phyloP scores from a whole-genome alignment of 768 basidiomycete genomes.

The Pseudohyphozyma bogoriensis region DNA sequence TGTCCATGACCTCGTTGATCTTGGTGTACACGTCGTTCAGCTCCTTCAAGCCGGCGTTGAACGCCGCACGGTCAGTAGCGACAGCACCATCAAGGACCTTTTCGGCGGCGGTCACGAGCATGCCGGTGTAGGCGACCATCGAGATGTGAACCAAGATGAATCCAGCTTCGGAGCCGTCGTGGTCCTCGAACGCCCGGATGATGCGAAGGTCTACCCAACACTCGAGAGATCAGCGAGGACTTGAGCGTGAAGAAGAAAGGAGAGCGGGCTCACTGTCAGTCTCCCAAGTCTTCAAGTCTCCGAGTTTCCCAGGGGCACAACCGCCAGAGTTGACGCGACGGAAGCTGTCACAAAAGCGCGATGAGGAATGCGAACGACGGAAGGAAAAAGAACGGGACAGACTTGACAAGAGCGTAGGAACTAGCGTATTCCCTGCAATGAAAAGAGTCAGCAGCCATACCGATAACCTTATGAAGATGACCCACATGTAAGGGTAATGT shows the following conservation, averaged over 20 bases:
- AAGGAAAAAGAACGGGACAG: no score
- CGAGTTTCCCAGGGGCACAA: neutral
- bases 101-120: constrained; percentile 32
- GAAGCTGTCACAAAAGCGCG: no score
- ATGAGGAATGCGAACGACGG: no score
- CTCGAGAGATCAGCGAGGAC: no score
- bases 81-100: constrained; percentile 32
- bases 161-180: constrained; percentile 28
- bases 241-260: no score
- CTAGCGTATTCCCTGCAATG: constrained; percentile 38
- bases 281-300: constrained; percentile 27
- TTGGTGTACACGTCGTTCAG: constrained; percentile 23
- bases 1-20: constrained; percentile 3
- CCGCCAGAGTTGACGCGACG: constrained; percentile 30
- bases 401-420: no score
- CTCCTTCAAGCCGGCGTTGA: constrained; percentile 31
- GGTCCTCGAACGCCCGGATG: constrained; percentile 38
- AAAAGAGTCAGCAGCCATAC: no score
- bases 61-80: constrained; percentile 27
- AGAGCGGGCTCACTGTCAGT: no score
- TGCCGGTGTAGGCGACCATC: constrained; percentile 37
- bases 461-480: no score
- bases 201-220: no score
- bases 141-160: constrained; percentile 32
- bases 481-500: constrained; percentile 36